Percentiles rank a stretch among this genome's conserved stretches.
These are phyloP conservation scores for Venturia pyrina DNA, from an alignment of 2,329 filamentous ascomycete species.

Conservation along the genomic window DNA sequence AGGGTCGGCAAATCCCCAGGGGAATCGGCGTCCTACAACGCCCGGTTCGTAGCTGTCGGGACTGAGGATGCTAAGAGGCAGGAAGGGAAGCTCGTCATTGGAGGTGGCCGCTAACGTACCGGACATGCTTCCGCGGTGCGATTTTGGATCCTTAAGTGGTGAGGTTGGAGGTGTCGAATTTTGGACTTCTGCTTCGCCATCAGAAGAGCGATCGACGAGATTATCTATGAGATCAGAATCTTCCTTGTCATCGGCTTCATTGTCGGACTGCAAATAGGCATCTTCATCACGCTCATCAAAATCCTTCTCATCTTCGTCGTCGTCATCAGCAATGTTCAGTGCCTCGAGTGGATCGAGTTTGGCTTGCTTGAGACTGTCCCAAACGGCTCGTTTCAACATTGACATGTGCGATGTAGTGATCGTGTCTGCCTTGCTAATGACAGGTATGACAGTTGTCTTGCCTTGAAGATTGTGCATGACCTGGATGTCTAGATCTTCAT, in stretches of 20 bases:
- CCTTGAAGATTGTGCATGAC: conserved; percentile 78
- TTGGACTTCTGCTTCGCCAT: conserved; percentile 25
- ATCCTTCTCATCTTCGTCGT: conserved; percentile 45
- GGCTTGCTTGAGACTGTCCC: conserved; percentile 74
- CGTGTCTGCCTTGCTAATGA: conserved; percentile 94
- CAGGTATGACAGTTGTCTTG: conserved; percentile 90
- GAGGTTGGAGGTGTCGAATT: conserved; percentile 22
- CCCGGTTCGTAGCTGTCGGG: conserved; percentile 81
- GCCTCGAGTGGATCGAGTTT: conserved; percentile 82
- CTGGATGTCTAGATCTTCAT: conserved; percentile 84
- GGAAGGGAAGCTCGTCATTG: conserved; percentile 48
- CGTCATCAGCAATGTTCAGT: conserved; percentile 69
- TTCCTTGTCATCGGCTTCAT: conserved; percentile 27
- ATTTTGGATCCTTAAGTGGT: conserved; percentile 21
- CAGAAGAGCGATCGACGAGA: conserved; percentile 23
- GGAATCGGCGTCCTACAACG: conserved; percentile 75
- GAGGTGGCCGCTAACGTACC: conserved; percentile 27
- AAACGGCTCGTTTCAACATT: conserved; percentile 82
- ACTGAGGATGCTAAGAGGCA: conserved; percentile 88
- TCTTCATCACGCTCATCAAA: conserved; percentile 43
- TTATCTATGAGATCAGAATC: conserved; percentile 27
- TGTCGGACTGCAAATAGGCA: conserved; percentile 30
- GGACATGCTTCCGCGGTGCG: conserved; percentile 32
- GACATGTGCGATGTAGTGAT: conserved; percentile 93
- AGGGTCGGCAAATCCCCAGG: conserved; percentile 94